Evolutionary conservation across 2,329 filamentous ascomycete species (phyloP).

Genomic region (Tolypocladium capitatum): DNA sequence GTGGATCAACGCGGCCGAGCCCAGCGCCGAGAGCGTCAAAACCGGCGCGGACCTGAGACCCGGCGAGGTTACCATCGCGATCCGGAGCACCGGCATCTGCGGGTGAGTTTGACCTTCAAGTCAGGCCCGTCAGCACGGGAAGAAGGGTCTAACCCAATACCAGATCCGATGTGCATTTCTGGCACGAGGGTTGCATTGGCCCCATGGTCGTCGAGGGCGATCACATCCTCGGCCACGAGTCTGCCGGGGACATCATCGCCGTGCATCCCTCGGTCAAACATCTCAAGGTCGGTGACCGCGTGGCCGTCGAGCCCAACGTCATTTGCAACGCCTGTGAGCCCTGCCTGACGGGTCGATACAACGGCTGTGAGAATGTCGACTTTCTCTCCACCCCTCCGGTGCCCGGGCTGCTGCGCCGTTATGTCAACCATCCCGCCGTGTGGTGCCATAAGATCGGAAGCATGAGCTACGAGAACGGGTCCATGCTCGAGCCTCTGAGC

Average conservation of each 20-base stretch:
- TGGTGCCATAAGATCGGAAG: slow-evolving; percentile 95
- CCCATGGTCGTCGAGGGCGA: slow-evolving; percentile 85
- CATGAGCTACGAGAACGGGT: slow-evolving; percentile 85
- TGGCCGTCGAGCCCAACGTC: slow-evolving; percentile 88
- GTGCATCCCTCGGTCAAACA: slow-evolving; percentile 66
- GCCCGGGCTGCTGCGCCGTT: slow-evolving; percentile 73
- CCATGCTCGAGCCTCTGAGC: slow-evolving; percentile 77
- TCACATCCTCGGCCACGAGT: slow-evolving; percentile 92
- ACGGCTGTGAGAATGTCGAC: slow-evolving; percentile 73
- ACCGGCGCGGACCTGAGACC: slow-evolving; percentile 55
- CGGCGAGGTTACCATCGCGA: slow-evolving; percentile 76
- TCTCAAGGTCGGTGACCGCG: slow-evolving; percentile 75
- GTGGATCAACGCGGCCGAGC: slow-evolving; percentile 71
- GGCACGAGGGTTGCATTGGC: slow-evolving; percentile 88
- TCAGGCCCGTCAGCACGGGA: slow-evolving; percentile 3
- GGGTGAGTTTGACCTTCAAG: slow-evolving; percentile 40
- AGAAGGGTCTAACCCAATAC: slow-evolving; percentile 5
- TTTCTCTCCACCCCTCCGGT: slow-evolving; percentile 90
- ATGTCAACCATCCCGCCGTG: slow-evolving; percentile 84
- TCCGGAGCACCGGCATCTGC: slow-evolving; percentile 94
- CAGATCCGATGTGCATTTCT: slow-evolving; percentile 92
- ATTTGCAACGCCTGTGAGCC: slow-evolving; percentile 86
- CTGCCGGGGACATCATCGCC: slow-evolving; percentile 70
- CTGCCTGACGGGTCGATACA: slow-evolving; percentile 86
- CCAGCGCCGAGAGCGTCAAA: slow-evolving; percentile 61